A percentile compares a stretch with the other conserved stretches of the same genome.
Evolutionary conservation across 2,329 filamentous ascomycete species (phyloP).

Genomic region (Paecilomyces variotii): DNA sequence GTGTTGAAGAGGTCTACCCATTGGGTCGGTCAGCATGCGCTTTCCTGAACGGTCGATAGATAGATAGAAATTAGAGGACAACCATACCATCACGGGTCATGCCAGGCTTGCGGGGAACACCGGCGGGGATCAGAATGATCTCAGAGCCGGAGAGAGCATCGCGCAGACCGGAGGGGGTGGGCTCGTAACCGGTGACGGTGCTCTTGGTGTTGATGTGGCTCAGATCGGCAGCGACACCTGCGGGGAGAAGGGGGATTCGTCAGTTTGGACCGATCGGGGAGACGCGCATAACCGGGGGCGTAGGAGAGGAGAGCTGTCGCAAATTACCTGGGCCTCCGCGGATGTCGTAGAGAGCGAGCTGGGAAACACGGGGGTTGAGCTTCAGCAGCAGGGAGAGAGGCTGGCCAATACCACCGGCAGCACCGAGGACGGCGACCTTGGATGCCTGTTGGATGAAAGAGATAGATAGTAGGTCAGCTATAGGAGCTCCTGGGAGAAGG

Average conservation of each 20-base stretch:
- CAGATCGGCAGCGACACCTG: conserved; percentile 96
- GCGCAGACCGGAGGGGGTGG: conserved; percentile 66
- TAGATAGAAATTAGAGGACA: not conserved
- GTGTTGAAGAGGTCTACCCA: conserved; percentile 91
- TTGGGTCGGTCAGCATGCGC: not conserved
- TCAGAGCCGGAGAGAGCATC: conserved; percentile 78
- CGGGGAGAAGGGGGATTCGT: conserved; percentile 12
- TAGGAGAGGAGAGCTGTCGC: conserved; percentile 30
- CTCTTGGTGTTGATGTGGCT: conserved; percentile 99
- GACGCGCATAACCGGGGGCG: not conserved
- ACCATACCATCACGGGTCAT: conserved; percentile 86
- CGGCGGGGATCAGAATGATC: conserved; percentile 94
- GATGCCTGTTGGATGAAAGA: conserved; percentile 56
- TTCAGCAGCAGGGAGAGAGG: conserved; percentile 96
- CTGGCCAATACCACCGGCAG: conserved; percentile 95
- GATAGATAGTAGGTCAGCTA: not conserved
- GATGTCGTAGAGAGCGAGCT: conserved; percentile 98
- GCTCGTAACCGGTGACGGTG: conserved; percentile 81
- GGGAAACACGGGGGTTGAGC: conserved; percentile 89
- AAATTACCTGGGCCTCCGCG: conserved; percentile 74
- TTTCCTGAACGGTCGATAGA: not conserved
- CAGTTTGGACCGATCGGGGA: not conserved
- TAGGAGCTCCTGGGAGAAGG: not conserved
- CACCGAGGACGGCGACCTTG: conserved; percentile 96
- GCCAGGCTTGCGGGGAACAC: conserved; percentile 97